Percentiles rank a stretch among this genome's conserved stretches.
Evolutionary conservation across 768 basidiomycete genomes (phyloP).

Genomic region (Podaxis carcinomalis): DNA sequence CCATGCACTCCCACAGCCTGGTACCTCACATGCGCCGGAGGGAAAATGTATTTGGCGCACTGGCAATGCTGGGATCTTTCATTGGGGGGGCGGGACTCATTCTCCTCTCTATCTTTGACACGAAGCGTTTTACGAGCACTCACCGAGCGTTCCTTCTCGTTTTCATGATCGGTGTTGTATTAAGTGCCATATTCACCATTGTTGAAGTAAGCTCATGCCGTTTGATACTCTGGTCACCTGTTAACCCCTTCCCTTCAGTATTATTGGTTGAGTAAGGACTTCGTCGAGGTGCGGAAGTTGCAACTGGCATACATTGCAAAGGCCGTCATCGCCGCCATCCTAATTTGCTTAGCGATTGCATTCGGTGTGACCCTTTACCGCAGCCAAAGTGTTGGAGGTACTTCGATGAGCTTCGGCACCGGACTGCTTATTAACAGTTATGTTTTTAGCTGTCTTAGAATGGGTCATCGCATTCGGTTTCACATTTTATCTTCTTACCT

Average conservation of each 20-base stretch:
- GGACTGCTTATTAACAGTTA: background rate
- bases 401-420: background rate
- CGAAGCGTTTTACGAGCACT: constrained; percentile 41
- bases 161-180: constrained; percentile 67
- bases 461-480: constrained; percentile 73
- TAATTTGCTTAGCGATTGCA: constrained; percentile 59
- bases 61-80: constrained; percentile 59
- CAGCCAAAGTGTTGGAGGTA: constrained; percentile 47
- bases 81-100: constrained; percentile 65
- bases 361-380: constrained; percentile 53
- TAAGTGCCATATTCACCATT: constrained; percentile 74
- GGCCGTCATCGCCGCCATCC: constrained; percentile 49
- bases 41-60: constrained; percentile 47
- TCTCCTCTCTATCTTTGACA: constrained; percentile 70
- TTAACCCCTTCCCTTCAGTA: constrained; percentile 35
- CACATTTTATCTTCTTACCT: constrained; percentile 70
- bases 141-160: constrained; percentile 65
- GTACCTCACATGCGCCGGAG: constrained; percentile 51
- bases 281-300: constrained; percentile 37
- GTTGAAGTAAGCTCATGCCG: constrained; percentile 43
- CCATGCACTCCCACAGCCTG: constrained; percentile 35
- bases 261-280: constrained; percentile 61
- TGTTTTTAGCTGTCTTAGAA: constrained; percentile 54
- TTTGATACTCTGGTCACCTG: background rate
- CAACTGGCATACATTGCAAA: constrained; percentile 56